Evolutionary conservation across 225 moss, liverwort and hornwort species (phyloP).

Genomic region (Asterella californica): DNA sequence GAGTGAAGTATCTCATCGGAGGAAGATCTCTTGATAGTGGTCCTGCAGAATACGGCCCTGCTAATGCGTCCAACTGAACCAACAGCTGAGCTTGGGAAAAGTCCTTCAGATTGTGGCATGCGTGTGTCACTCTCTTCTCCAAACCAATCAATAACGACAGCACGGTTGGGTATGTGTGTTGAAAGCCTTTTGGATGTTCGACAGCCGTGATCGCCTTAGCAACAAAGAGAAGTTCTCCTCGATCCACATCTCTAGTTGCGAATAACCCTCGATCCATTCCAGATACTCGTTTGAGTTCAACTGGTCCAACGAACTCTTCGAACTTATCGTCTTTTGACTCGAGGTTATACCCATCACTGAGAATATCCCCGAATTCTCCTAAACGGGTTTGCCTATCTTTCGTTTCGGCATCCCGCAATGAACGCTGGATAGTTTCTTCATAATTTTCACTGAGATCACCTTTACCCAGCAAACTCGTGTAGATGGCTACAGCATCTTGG

Average conservation of each 20-base stretch:
- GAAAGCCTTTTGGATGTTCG: too few species aligned
- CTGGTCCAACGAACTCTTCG: constrained; percentile 14
- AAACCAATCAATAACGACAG: neutral
- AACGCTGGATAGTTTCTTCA: neutral
- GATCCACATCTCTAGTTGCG: neutral
- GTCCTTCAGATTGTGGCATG: neutral
- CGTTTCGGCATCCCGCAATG: neutral
- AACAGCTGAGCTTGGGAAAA: neutral
- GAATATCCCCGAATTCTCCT: constrained; percentile 7
- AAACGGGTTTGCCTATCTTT: constrained; percentile 17
- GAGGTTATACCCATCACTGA: neutral
- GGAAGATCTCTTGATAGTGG: neutral
- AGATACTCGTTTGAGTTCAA: constrained; percentile 1
- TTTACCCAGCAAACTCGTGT: constrained; percentile 17
- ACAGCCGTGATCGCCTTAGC: too few species aligned
- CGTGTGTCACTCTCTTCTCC: neutral
- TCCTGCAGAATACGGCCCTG: neutral
- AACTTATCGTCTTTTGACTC: neutral
- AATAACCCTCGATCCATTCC: neutral
- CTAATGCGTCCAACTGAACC: neutral
- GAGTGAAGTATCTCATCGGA: neutral
- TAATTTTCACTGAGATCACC: constrained; percentile 4
- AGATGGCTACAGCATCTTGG: neutral
- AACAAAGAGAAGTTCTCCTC: constrained; percentile 9
- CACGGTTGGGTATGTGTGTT: neutral